A percentile compares a stretch with the other conserved stretches of the same genome.
Evolutionary conservation across 1,284 basidiomycete species (phyloP).

Genomic region (Waitea zeae): DNA sequence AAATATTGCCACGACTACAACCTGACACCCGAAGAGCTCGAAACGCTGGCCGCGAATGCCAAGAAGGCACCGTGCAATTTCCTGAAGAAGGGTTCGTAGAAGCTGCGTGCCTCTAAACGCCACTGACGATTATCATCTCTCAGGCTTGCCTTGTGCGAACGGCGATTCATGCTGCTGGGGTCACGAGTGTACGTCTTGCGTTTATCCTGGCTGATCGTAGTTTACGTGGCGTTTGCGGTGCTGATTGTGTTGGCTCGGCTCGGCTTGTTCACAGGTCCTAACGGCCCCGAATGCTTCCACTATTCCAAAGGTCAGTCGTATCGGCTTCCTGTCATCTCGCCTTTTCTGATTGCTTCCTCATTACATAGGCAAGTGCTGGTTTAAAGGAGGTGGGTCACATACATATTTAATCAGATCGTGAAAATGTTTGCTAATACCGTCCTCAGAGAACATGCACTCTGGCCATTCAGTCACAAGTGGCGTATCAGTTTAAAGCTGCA

Average conservation of each 20-base stretch:
- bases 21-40: conserved; percentile 48
- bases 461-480: too few species aligned
- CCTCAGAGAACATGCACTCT: conserved; percentile 3
- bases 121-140: background rate
- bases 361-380: conserved; percentile 77
- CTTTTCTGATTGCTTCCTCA: too few species aligned
- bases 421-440: too few species aligned
- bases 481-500: too few species aligned
- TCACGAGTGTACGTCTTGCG: too few species aligned
- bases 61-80: conserved; percentile 72
- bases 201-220: too few species aligned
- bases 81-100: conserved; percentile 44
- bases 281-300: conserved; percentile 32
- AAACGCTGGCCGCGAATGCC: conserved; percentile 45
- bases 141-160: conserved; percentile 53
- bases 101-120: background rate
- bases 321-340: too few species aligned
- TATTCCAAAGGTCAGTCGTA: conserved; percentile 24
- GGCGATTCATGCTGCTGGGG: conserved; percentile 65
- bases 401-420: too few species aligned
- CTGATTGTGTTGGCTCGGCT: too few species aligned
- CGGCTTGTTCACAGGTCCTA: too few species aligned
- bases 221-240: too few species aligned
- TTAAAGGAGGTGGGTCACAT: conserved; percentile 48
- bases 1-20: conserved; percentile 68